Base-by-base conservation (phyloP, 345 rosid genomes). In the Garcia nutans region DNA sequence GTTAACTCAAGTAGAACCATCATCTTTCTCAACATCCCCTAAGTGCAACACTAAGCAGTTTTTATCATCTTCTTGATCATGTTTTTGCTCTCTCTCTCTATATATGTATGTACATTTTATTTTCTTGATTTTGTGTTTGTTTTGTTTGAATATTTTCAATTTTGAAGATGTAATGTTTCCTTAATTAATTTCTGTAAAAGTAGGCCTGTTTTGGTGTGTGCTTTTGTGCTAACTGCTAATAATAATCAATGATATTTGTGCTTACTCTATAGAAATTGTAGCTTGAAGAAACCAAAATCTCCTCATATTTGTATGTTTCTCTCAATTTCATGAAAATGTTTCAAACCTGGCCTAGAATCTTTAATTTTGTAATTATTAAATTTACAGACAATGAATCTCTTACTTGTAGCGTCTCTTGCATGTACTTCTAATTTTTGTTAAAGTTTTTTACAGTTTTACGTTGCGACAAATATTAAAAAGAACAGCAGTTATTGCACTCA, bases 1-100 rank as follows among this genome's bases (percentile, higher is more conserved):
- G 56, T 69, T 70, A 49, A 73, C 72, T 66, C 75, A 65, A 66
- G 87, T 28, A 64, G 61, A 74, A 68, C 72, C 73, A 65, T 55
- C 76, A 8, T 19, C 72, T 9, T 8, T 58, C n/a, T 15, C 70
- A 12, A 54, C 24, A n/a, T 73, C 49, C 20, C 24, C 74, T 55
- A 22, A 68, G 4, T 47, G 59, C 66, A 74, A 42, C 42, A 16
- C 3, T 42, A 23, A 24, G 12, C 71, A 37, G 49, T n/a, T 55
- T 26, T 47, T 45, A 10, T 50, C 79, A 50, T 70, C 49, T 49
- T 67, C 31, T 37, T 70, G 47, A 57, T 55, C 58, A 54, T 5
- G 13, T 26, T 42, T 8, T 37, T 49, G 65, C 31, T 28, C 31
- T 28, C 31, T 28, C 31, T 28, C 31, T 28, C 31, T 28, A 28